Percentiles rank a stretch among this genome's conserved stretches.
phyloP scores from a whole-genome alignment of 805 yeast species.

The Metschnikowia similis region DNA sequence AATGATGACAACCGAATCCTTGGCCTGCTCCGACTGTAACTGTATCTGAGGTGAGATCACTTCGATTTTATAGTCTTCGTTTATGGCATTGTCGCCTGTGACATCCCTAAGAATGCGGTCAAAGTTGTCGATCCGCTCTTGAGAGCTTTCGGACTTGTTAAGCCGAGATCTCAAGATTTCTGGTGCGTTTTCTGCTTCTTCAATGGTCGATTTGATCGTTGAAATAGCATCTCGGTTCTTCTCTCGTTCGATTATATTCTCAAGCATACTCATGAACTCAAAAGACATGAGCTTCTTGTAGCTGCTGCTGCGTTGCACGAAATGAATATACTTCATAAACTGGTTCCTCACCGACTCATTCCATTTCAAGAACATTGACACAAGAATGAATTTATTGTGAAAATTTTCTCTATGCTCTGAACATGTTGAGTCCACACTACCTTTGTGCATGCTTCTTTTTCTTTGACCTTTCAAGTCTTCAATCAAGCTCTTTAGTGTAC shows the following conservation, averaged over 20 bases:
- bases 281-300: constrained; percentile 30
- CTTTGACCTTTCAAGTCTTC: constrained; percentile 4
- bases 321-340: constrained; percentile 34
- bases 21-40: constrained; percentile 33
- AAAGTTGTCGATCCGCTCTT: constrained; percentile 27
- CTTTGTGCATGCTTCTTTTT: constrained; percentile 5
- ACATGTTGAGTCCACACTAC: constrained; percentile 6
- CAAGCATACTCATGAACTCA: constrained; percentile 32
- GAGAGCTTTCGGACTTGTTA: constrained; percentile 9
- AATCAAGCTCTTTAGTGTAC: constrained; percentile 18
- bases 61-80: constrained; percentile 39
- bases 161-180: not conserved
- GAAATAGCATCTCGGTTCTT: constrained; percentile 47
- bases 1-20: constrained; percentile 60
- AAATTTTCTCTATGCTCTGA: constrained; percentile 17
- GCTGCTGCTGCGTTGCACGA: constrained; percentile 26
- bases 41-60: constrained; percentile 43
- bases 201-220: constrained; percentile 7
- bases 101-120: constrained; percentile 27
- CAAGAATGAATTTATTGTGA: constrained; percentile 35
- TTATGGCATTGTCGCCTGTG: constrained; percentile 19
- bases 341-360: constrained; percentile 33
- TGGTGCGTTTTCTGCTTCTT: not conserved
- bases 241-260: constrained; percentile 25
- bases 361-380: constrained; percentile 41